Percentiles rank a stretch among this genome's conserved stretches.
Evolutionary conservation across 176 grass and related monocot species (phyloP).

Genomic region (Miscanthus lutarioriparius): DNA sequence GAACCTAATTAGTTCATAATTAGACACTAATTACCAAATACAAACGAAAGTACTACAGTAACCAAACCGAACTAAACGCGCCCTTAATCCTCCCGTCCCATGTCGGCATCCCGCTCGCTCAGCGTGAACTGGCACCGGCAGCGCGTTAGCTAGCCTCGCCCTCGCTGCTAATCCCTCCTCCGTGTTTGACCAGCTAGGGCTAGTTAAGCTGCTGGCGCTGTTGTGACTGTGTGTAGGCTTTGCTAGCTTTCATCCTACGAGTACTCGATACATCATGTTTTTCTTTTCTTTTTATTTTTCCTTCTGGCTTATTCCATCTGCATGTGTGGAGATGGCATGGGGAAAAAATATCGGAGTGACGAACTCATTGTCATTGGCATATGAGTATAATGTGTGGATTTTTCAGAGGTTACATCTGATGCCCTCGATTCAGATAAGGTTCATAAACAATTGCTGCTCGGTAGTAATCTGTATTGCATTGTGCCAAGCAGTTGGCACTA

Average conservation of each 20-base stretch:
- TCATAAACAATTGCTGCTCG: background rate
- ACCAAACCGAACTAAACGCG: too few species aligned
- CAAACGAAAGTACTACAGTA: too few species aligned
- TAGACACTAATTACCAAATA: too few species aligned
- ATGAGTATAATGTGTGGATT: too few species aligned
- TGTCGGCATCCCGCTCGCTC: constrained; percentile 31
- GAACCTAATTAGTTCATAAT: too few species aligned
- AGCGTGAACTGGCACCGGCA: background rate
- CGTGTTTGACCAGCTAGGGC: background rate
- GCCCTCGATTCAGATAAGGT: background rate
- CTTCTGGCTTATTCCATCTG: too few species aligned
- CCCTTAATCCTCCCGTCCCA: background rate
- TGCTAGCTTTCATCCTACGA: background rate
- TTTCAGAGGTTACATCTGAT: background rate
- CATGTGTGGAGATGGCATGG: background rate
- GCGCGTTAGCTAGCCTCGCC: background rate
- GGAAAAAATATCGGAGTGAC: background rate
- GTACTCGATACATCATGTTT: background rate
- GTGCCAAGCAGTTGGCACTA: background rate
- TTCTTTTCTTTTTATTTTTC: too few species aligned
- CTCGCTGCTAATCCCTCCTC: background rate
- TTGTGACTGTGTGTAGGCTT: background rate
- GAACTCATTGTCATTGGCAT: too few species aligned
- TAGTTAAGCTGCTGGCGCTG: background rate
- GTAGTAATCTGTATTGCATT: background rate